phyloP scores from a whole-genome alignment of 352 stramenopile genomes.

The Globisporangium irregulare region DNA sequence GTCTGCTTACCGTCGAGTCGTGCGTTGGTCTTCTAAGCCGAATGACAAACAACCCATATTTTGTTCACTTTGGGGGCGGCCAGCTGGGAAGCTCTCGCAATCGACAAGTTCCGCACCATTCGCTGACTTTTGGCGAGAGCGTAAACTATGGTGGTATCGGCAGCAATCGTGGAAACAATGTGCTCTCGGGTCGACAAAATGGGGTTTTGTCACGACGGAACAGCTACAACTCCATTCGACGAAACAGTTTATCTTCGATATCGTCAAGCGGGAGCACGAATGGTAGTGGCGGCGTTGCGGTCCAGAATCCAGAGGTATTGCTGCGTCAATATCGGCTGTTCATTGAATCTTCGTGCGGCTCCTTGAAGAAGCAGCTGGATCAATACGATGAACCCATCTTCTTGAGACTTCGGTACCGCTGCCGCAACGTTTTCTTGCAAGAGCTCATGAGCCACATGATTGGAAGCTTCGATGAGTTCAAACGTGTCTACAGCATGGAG shows the following conservation, averaged over 20 bases:
- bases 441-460: constrained; percentile 80
- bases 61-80: constrained; percentile 50
- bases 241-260: constrained; percentile 33
- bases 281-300: constrained; percentile 24
- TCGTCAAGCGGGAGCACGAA: constrained; percentile 36
- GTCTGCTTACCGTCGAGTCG: constrained; percentile 63
- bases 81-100: constrained; percentile 37
- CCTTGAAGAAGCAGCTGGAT: constrained; percentile 53
- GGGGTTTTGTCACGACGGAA: constrained; percentile 26
- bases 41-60: constrained; percentile 72
- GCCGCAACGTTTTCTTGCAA: constrained; percentile 76
- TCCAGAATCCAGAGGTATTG: constrained; percentile 75
- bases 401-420: constrained; percentile 69
- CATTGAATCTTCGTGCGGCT: constrained; percentile 53
- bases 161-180: constrained; percentile 23
- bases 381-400: constrained; percentile 65
- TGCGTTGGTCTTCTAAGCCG: constrained; percentile 70
- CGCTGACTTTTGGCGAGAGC: constrained; percentile 56
- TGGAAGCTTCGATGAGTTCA: constrained; percentile 77
- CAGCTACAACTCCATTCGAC: constrained; percentile 20
- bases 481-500: constrained; percentile 64
- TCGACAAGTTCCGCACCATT: constrained; percentile 43
- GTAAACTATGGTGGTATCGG: constrained; percentile 41
- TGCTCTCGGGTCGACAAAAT: constrained; percentile 23
- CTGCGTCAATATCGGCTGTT: constrained; percentile 76